These are phyloP conservation scores for Sclerotinia subarctica DNA, from an alignment of 2,329 filamentous ascomycete species.

Conservation along the genomic window DNA sequence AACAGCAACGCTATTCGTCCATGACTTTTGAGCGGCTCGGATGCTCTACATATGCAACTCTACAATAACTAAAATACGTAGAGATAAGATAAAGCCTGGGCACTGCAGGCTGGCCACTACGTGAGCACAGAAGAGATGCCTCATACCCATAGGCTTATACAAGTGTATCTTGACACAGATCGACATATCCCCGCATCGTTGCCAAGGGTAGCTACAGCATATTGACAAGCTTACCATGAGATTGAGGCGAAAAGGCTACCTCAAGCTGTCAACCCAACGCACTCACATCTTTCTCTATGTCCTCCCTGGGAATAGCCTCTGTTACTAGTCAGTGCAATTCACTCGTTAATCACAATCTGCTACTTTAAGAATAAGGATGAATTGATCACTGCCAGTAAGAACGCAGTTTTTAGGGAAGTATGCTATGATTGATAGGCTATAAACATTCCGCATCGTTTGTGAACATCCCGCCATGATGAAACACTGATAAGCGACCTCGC, in stretches of 20 bases:
- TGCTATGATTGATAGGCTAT: neutral
- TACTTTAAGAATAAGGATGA: neutral
- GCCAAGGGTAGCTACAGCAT: neutral
- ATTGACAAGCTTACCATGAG: neutral
- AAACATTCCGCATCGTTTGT: neutral
- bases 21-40: neutral
- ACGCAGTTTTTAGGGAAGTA: neutral
- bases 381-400: neutral
- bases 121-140: neutral
- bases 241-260: neutral
- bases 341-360: neutral
- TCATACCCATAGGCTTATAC: neutral
- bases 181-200: neutral
- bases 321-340: neutral
- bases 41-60: neutral
- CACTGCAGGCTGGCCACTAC: neutral
- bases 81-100: neutral
- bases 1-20: neutral
- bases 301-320: too few species aligned
- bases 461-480: neutral
- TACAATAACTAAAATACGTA: neutral
- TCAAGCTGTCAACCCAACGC: neutral
- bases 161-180: neutral
- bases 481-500: slow-evolving; percentile 1
- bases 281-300: neutral